Evolutionary conservation across 2,329 filamentous ascomycete species (phyloP).

Genomic region (Clarireedia sp.): DNA sequence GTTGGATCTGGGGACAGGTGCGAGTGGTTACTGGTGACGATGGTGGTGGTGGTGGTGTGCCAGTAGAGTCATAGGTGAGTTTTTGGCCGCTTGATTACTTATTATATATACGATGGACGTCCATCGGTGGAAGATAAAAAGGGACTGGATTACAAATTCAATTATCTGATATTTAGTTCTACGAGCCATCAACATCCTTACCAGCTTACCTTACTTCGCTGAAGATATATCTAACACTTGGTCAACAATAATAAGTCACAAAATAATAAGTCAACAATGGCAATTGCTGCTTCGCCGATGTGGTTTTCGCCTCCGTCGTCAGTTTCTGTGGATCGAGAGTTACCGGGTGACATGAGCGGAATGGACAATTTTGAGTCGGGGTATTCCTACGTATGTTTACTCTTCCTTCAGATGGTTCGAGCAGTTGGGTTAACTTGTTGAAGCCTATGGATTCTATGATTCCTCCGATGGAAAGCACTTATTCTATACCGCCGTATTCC

Average conservation of each 20-base stretch:
- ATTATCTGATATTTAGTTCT: too few relatives aligned
- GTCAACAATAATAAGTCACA: too few relatives aligned
- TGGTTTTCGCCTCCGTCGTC: conserved; percentile 6
- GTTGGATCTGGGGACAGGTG: too few relatives aligned
- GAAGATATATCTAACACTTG: neutral
- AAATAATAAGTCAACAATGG: neutral
- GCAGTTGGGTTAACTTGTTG: neutral
- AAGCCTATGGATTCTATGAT: neutral
- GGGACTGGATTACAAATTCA: neutral
- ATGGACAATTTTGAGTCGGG: neutral
- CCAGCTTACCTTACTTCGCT: neutral
- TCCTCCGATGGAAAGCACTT: neutral
- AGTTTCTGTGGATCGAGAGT: conserved; percentile 2
- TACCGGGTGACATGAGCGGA: neutral
- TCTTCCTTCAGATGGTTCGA: neutral
- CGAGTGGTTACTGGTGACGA: too few relatives aligned
- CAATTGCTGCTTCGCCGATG: conserved; percentile 1
- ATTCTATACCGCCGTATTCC: conserved; percentile 4
- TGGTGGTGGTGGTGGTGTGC: too few relatives aligned
- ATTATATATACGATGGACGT: conserved; percentile 5
- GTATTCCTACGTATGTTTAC: conserved; percentile 6
- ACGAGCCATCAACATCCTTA: neutral
- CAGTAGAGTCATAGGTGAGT: neutral
- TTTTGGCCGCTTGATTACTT: conserved; percentile 1
- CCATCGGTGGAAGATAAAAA: neutral